Base-by-base conservation (phyloP, 2,329 filamentous ascomycete genomes). In the Colletotrichum cordylinicola region DNA sequence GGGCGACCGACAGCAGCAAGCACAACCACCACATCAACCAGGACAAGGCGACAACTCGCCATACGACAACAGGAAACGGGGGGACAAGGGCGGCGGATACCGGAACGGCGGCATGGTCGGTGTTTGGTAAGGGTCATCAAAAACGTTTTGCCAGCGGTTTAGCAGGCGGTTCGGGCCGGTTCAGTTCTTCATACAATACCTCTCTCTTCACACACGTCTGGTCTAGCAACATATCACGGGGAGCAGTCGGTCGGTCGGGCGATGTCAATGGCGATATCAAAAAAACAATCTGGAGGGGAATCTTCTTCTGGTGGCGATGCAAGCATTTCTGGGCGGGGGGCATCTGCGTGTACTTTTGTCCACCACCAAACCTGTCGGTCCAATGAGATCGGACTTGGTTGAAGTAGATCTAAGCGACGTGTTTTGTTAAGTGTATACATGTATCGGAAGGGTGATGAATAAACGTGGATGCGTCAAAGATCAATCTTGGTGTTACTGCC, bases 21-120 rank as follows among this genome's bases (percentile, higher is more conserved):
- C 64, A 3, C 73, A 67, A 18, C 58, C 72, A 15, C 76, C 76
- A 27, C 70, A 69, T 2, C 73, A 67, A 21, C 43, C 66, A 15
- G 69, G 56, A n/a, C 56, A 29, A 48, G 37, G 56, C 12, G 35
- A 18, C 15, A 64, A 65, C 24, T 29, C 21, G 18, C 24, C 64
- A 24, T 74, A 65, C 15, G 56, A 73, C 39, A 61, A 27, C 21
- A 58, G 33, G 35, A 75, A 70, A 35, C 43, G 56, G 24, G 74
- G 37, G 16, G 35, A 75, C 12, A 74, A 73, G 65, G 72, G 31
- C 29, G 70, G 64, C 15, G 70, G 74, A 58, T 74, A 73, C 21
- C 64, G 37, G 29, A 74, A 73, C 64, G 74, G 70, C n/a, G 70
- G 67, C 67, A 74, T 76, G 64, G 71, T 77, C 27, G 76, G 76